Percentiles rank a stretch among this genome's conserved stretches.
These are phyloP conservation scores for Maudiozyma barnettii DNA, from an alignment of 805 yeast genomes.

Conservation along the genomic window DNA sequence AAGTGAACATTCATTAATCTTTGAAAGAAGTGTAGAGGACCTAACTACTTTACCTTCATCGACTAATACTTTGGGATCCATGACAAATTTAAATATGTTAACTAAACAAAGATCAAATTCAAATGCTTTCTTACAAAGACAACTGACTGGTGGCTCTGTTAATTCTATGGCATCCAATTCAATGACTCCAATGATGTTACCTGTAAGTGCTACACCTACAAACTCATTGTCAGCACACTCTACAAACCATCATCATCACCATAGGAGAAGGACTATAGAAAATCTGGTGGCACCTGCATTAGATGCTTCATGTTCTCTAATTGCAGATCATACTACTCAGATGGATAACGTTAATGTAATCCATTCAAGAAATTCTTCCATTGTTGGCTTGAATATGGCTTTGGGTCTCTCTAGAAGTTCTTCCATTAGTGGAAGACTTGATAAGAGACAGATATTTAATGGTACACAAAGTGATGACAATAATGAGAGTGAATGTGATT, in stretches of 20 bases:
- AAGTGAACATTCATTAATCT: constrained; percentile 41
- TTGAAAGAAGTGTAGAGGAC: constrained; percentile 60
- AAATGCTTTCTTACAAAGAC: constrained; percentile 4
- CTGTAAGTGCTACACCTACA: not conserved
- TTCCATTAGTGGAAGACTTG: constrained; percentile 1
- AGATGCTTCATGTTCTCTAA: constrained; percentile 64
- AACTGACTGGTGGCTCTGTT: constrained; percentile 4
- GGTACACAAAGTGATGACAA: not conserved
- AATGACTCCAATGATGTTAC: not conserved
- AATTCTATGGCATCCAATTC: not conserved
- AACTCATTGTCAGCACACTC: not conserved
- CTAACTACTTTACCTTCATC: constrained; percentile 24
- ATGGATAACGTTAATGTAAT: constrained; percentile 66
- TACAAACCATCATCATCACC: constrained; percentile 3
- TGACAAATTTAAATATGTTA: constrained; percentile 1
- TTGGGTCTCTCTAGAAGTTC: constrained; percentile 31
- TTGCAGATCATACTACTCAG: constrained; percentile 46
- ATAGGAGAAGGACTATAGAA: constrained; percentile 39
- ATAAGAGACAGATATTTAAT: not conserved
- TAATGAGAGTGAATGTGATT: not conserved
- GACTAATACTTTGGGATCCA: constrained; percentile 5
- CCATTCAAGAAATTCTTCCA: constrained; percentile 50
- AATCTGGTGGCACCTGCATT: constrained; percentile 74
- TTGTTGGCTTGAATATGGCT: constrained; percentile 36
- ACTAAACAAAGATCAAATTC: constrained; percentile 5